Base-by-base conservation (phyloP, 1,139 yeast species). In the Nakaseomyces kungkrabaensis region DNA sequence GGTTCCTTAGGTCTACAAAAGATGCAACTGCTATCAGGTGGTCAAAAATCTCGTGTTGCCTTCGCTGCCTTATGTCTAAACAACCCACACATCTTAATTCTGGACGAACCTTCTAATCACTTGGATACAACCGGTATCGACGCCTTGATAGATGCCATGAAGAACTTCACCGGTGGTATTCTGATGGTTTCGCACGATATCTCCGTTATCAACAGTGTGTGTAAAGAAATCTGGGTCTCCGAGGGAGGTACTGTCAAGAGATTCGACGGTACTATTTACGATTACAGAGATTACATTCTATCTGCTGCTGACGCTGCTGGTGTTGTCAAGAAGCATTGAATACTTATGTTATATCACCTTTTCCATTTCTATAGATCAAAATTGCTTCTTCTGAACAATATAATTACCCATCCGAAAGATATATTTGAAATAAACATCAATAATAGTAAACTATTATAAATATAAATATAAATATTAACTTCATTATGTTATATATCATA, bases 51-150 rank as follows among this genome's bases (percentile, higher is more conserved):
- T 37, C 82, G 98, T 72, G 98, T 92, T 43, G 97, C 97, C 0
- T 92, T 92, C 72, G 97, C 98, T 10, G 92, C 96, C 24, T 75
- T 92, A 57, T 89, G 97, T 70, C 74, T 92, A 62, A 78, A 79
- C 56, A 85, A 84, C 56, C 98, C 98, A n/a, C 98, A 92, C 66
- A 81, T 92, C 45, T 75, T 92, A 61, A 81, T 92, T 65, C 74
- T 92, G 59, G 99, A 92, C 74, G 99, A 94, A 76, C 99, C 99
- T 70, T 88, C 97, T 9, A 92, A 92, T 72, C 99, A 92, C 70
- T 81, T 92, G 78, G 99, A 92, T 83, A 90, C 96, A 13, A 86
- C 95, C 48, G 98, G 97, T 78, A 75, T 92, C 63, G 98, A 92
- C 68, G 97, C 98, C 0, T 76, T 92, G 56, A 83, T 95, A 6